Conservation (phyloP, 192 early-diverging fungal genomes). For the Anaeromyces robustus region DNA sequence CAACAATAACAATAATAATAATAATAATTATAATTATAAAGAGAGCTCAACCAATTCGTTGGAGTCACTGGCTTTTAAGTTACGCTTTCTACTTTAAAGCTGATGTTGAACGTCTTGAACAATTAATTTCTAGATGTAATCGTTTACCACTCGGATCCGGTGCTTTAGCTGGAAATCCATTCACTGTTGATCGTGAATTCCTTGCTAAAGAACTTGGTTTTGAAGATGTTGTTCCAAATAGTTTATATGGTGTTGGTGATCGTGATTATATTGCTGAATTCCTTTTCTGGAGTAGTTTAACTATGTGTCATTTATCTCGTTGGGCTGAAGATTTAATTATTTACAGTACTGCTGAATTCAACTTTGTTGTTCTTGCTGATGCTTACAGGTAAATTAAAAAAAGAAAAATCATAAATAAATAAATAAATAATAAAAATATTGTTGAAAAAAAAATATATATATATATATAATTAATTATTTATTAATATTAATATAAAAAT, state of each 20-base stretch:
- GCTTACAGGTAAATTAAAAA: constrained; percentile 67
- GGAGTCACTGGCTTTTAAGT: constrained; percentile 80
- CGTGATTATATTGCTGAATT: constrained; percentile 97
- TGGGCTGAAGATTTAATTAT: constrained; percentile 93
- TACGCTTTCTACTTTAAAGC: constrained; percentile 84
- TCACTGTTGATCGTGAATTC: constrained; percentile 83
- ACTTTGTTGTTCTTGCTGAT: constrained; percentile 85
- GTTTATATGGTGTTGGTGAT: constrained; percentile 78
- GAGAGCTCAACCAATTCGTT: constrained; percentile 94
- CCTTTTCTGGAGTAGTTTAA: constrained; percentile 80
- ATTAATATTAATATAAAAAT: no score
- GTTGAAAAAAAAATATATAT: constrained; percentile 1
- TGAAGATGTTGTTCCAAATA: constrained; percentile 68
- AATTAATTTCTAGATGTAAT: constrained; percentile 67
- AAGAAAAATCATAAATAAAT: no score
- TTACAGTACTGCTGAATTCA: constrained; percentile 84
- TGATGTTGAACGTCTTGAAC: constrained; percentile 68
- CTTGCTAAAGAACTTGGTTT: constrained; percentile 83
- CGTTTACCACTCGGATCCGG: constrained; percentile 80
- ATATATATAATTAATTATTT: no score
- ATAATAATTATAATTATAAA: constrained; percentile 9
- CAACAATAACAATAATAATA: not conserved
- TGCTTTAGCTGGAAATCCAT: constrained; percentile 92
- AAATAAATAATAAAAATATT: not conserved
- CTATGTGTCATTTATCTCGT: constrained; percentile 81